A percentile compares a stretch with the other conserved stretches of the same genome.
Conservation (phyloP, 2,329 filamentous ascomycete species). For the Myriosclerotinia scirpicola region DNA sequence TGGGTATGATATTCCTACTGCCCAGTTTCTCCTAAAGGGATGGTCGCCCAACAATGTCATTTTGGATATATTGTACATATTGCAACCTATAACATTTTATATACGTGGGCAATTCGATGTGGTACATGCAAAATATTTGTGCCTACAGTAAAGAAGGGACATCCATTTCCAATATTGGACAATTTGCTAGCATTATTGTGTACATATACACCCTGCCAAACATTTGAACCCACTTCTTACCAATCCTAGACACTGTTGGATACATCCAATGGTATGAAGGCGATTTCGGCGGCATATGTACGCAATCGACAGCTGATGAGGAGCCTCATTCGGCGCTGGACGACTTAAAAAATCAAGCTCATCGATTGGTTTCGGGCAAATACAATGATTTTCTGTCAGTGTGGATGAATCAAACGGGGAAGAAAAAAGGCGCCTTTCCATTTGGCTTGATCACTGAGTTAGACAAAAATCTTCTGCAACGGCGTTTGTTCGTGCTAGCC, state of each 20-base stretch:
- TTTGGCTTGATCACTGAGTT: not conserved
- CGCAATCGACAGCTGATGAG: not conserved
- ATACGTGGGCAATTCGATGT: not conserved
- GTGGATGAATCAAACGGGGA: not conserved
- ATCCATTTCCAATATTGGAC: conserved; percentile 15
- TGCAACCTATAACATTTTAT: not conserved
- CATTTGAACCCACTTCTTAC: not conserved
- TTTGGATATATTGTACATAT: conserved; percentile 5
- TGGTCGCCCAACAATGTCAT: not conserved
- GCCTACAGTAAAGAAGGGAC: conserved; percentile 1
- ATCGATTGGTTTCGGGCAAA: not conserved
- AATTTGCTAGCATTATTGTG: conserved; percentile 7
- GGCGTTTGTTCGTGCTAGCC: not conserved
- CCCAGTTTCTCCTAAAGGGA: conserved; percentile 6
- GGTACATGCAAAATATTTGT: conserved; percentile 5
- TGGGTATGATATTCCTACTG: conserved; percentile 11
- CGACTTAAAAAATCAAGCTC: conserved; percentile 5
- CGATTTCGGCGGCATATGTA: conserved; percentile 2
- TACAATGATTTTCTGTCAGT: not conserved
- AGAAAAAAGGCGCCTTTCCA: not conserved
- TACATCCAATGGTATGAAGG: conserved; percentile 19
- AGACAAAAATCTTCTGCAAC: conserved; percentile 5
- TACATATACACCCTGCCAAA: not conserved
- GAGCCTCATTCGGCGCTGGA: not conserved
- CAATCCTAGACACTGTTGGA: not conserved